phyloP scores from a whole-genome alignment of 2,329 filamentous ascomycete genomes.

The Ilyonectria robusta region DNA sequence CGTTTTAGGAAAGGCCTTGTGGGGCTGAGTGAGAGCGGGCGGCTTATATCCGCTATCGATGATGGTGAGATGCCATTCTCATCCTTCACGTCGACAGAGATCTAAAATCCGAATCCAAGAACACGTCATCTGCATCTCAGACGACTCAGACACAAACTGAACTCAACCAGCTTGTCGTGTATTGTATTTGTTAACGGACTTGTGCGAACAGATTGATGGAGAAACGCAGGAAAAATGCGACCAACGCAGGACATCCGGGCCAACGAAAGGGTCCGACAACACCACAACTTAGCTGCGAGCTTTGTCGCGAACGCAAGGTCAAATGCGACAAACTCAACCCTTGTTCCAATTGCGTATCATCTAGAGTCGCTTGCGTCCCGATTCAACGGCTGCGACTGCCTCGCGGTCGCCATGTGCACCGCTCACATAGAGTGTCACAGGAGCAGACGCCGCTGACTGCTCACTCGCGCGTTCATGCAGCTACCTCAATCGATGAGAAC shows the following conservation, averaged over 20 bases:
- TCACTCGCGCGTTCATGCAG: no score
- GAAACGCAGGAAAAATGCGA: background rate
- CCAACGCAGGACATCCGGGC: background rate
- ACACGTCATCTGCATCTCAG: background rate
- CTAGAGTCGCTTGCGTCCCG: constrained; percentile 31
- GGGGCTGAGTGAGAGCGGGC: background rate
- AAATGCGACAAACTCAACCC: constrained; percentile 43
- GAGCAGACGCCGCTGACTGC: background rate
- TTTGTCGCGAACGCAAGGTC: constrained; percentile 40
- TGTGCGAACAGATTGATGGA: background rate
- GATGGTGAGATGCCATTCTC: background rate
- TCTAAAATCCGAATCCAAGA: background rate
- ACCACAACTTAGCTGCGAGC: constrained; percentile 33
- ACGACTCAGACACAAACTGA: background rate
- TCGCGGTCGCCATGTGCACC: constrained; percentile 36
- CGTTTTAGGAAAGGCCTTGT: background rate
- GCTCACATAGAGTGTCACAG: constrained; percentile 12
- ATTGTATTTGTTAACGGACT: background rate
- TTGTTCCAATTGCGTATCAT: constrained; percentile 37
- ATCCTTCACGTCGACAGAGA: background rate
- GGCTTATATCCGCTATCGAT: background rate
- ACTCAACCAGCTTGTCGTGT: background rate
- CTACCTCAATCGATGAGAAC: constrained; percentile 1
- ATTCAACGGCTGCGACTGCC: constrained; percentile 35
- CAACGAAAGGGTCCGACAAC: background rate